phyloP scores from a whole-genome alignment of 2,329 filamentous ascomycete genomes.

The Calonectria montana region DNA sequence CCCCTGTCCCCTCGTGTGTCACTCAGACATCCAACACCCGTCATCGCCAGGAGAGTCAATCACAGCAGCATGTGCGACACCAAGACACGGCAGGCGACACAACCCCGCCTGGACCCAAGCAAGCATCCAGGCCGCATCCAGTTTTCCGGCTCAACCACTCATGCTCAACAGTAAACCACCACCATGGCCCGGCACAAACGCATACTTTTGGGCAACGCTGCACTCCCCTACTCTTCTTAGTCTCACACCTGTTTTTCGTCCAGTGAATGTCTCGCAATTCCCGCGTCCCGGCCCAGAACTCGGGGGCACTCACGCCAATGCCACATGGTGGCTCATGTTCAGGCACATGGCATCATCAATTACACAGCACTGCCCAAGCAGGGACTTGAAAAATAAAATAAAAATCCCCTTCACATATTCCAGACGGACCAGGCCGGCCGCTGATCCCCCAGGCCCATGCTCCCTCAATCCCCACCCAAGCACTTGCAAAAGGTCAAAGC shows the following conservation, averaged over 20 bases:
- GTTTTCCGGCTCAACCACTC: conserved; percentile 7
- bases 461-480: not conserved
- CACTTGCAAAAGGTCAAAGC: conserved; percentile 9
- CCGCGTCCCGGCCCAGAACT: not conserved
- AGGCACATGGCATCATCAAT: not conserved
- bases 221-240: not conserved
- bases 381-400: not conserved
- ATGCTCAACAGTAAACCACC: not conserved
- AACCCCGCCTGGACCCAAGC: not conserved
- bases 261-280: conserved; percentile 4
- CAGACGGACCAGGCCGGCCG: conserved; percentile 1
- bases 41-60: not conserved
- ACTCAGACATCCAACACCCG: not conserved
- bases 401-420: not conserved
- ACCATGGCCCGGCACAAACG: not conserved
- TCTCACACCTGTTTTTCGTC: too few species aligned
- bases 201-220: not conserved
- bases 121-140: conserved; percentile 7
- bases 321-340: conserved; percentile 11
- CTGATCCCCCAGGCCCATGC: conserved; percentile 12
- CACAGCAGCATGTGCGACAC: not conserved
- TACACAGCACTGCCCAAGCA: not conserved
- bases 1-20: not conserved
- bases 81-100: not conserved
- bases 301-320: not conserved